Conservation (phyloP, 495 filamentous ascomycete species). For the Endocarpon pusillum region DNA sequence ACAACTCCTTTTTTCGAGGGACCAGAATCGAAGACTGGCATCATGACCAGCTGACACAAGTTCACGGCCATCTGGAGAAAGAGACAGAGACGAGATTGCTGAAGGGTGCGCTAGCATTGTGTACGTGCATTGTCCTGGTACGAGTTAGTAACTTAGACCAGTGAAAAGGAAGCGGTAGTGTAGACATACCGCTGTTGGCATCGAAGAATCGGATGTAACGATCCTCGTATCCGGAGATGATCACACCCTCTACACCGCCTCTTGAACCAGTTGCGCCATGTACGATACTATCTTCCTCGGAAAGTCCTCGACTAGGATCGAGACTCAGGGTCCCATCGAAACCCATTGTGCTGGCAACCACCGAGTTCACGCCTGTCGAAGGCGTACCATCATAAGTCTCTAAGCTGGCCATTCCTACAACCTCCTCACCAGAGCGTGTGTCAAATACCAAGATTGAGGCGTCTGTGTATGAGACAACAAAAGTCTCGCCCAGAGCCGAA, state of each 20-base stretch:
- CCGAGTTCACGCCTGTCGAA: conserved; percentile 68
- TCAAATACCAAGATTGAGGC: conserved; percentile 82
- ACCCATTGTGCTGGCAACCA: conserved; percentile 75
- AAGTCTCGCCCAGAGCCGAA: conserved; percentile 70
- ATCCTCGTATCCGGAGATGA: conserved; percentile 93
- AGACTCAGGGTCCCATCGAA: conserved; percentile 52
- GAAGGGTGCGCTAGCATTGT: conserved; percentile 93
- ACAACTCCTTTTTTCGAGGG: conserved; percentile 84
- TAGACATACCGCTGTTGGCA: conserved; percentile 85
- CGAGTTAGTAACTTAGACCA: conserved; percentile 10
- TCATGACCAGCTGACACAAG: conserved; percentile 94
- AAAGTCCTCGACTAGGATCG: conserved; percentile 41
- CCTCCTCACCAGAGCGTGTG: conserved; percentile 77
- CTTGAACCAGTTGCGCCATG: conserved; percentile 72
- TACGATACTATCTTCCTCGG: conserved; percentile 49
- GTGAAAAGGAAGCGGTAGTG: neutral
- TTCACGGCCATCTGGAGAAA: conserved; percentile 84
- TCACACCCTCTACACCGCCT: conserved; percentile 71
- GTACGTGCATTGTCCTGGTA: conserved; percentile 90
- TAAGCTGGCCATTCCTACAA: conserved; percentile 75
- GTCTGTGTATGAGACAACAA: conserved; percentile 85
- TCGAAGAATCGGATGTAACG: conserved; percentile 92
- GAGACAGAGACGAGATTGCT: conserved; percentile 73
- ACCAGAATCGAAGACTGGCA: conserved; percentile 89
- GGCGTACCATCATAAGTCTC: conserved; percentile 85